A percentile compares a stretch with the other conserved stretches of the same genome.
phyloP scores from a whole-genome alignment of 441 rosid genomes.

The Aquilaria agallochum region DNA sequence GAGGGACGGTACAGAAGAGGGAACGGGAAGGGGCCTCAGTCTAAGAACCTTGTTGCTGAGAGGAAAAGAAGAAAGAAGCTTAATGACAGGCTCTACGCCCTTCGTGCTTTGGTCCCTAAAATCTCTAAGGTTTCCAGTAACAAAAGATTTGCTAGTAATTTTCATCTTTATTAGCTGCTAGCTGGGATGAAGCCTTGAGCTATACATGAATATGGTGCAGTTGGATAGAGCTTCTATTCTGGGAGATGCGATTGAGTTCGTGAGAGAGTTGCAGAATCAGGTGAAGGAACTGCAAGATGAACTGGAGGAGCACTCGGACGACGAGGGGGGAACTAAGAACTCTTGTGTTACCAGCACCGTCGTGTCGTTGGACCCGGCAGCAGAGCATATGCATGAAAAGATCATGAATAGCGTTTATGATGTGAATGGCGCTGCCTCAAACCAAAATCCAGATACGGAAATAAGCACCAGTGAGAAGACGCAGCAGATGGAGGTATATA shows the following conservation, averaged over 20 bases:
- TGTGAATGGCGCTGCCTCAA: slow-evolving; percentile 28
- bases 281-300: slow-evolving; percentile 81
- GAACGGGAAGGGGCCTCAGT: slow-evolving; percentile 44
- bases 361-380: slow-evolving; percentile 29
- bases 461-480: slow-evolving; percentile 40
- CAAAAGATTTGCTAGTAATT: too few relatives aligned
- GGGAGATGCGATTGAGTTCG: slow-evolving; percentile 81
- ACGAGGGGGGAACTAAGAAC: slow-evolving; percentile 41
- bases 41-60: slow-evolving; percentile 65
- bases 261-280: slow-evolving; percentile 73
- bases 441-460: slow-evolving; percentile 41
- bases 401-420: slow-evolving; percentile 26
- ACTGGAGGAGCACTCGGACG: slow-evolving; percentile 77
- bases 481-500: slow-evolving; percentile 85
- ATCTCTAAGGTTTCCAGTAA: slow-evolving; percentile 46
- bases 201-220: slow-evolving; percentile 24
- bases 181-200: background rate
- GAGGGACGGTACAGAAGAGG: slow-evolving; percentile 36
- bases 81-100: slow-evolving; percentile 60
- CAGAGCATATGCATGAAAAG: slow-evolving; percentile 21
- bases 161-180: too few relatives aligned
- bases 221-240: slow-evolving; percentile 86
- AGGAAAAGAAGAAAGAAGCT: slow-evolving; percentile 66
- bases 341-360: slow-evolving; percentile 22
- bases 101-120: slow-evolving; percentile 58